Evolutionary conservation across 2,329 filamentous ascomycete species (phyloP).

Genomic region (Fusarium veterinarium): DNA sequence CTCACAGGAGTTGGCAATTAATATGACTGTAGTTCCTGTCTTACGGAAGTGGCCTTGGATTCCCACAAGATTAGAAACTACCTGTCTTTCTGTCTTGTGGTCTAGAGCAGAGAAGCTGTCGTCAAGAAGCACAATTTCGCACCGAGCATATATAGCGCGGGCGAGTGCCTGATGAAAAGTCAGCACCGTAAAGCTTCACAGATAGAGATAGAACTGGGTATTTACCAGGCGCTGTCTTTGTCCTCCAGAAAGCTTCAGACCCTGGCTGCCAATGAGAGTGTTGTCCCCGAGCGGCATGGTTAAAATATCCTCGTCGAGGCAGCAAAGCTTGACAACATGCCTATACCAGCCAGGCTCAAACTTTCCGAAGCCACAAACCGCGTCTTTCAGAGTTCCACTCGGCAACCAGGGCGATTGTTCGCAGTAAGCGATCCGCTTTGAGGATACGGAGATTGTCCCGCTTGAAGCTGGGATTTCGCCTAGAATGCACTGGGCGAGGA

Average conservation of each 20-base stretch:
- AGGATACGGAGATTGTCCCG: not conserved
- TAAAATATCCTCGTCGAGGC: not conserved
- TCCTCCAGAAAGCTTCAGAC: not conserved
- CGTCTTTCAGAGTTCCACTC: not conserved
- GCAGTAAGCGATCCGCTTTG: not conserved
- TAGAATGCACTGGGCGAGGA: not conserved
- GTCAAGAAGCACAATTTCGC: not conserved
- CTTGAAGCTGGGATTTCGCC: not conserved
- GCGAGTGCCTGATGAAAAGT: not conserved
- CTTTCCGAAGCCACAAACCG: not conserved
- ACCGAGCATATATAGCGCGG: not conserved
- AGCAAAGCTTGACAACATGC: not conserved
- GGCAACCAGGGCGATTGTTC: not conserved
- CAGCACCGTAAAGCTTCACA: rapidly evolving
- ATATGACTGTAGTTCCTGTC: not conserved
- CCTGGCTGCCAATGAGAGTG: not conserved
- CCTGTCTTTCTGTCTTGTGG: not conserved
- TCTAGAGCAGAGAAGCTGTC: not conserved
- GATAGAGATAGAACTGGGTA: rapidly evolving
- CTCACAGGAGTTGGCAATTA: not conserved
- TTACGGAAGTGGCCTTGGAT: not conserved
- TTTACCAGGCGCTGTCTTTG: not conserved
- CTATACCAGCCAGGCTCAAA: not conserved
- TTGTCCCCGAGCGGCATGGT: not conserved
- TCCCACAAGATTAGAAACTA: not conserved